phyloP scores from a whole-genome alignment of 2,329 filamentous ascomycete species.

The Annulohypoxylon truncatum region DNA sequence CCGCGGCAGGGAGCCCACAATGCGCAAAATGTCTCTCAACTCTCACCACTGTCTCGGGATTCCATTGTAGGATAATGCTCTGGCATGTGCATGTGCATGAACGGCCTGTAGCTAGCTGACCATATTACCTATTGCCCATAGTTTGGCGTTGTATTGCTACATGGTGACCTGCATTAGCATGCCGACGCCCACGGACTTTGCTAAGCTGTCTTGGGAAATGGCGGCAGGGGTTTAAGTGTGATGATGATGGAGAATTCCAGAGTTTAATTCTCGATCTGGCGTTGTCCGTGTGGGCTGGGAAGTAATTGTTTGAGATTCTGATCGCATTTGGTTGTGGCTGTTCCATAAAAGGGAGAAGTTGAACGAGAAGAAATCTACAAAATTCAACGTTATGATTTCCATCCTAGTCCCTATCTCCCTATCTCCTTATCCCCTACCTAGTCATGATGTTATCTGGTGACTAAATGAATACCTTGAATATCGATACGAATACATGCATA shows the following conservation, averaged over 20 bases:
- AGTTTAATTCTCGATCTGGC: constrained; percentile 28
- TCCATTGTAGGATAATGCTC: constrained; percentile 6
- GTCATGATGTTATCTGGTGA: not conserved
- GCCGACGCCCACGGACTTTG: constrained; percentile 28
- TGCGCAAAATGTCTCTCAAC: constrained; percentile 37
- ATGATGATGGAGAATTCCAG: constrained; percentile 33
- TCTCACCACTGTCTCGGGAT: constrained; percentile 38
- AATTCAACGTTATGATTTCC: not conserved
- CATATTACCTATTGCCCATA: constrained; percentile 14
- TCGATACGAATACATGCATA: not conserved
- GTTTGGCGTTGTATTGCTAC: not conserved
- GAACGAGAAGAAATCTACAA: constrained; percentile 4
- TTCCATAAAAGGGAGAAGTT: constrained; percentile 9
- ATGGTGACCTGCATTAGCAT: constrained; percentile 27
- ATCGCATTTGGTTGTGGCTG: not conserved
- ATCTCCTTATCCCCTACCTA: not conserved
- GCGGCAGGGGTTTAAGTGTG: constrained; percentile 21
- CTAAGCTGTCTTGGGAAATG: constrained; percentile 21
- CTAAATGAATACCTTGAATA: not conserved
- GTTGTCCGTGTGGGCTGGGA: constrained; percentile 31
- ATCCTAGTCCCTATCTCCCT: not conserved
- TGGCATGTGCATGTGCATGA: constrained; percentile 36
- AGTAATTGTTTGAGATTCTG: constrained; percentile 18
- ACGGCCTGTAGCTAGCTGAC: constrained; percentile 8
- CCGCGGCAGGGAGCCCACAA: constrained; percentile 24